Evolutionary conservation across 108 stramenopile species (phyloP).

Genomic region (Cyclotella atomus): DNA sequence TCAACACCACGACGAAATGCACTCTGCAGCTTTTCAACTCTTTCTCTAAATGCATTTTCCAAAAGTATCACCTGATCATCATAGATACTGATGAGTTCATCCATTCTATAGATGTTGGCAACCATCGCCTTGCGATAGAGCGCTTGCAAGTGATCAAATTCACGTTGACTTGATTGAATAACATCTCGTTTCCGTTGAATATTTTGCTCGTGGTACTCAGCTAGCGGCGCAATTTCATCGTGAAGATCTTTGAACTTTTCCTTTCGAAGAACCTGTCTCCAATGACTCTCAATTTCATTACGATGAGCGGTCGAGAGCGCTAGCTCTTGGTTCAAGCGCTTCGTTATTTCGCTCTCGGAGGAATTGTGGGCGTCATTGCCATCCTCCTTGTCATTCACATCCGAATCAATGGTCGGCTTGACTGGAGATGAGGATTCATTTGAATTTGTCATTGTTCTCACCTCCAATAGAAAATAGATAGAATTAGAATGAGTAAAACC

Average conservation of each 20-base stretch:
- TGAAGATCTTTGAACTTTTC: conserved; percentile 50
- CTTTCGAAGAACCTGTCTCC: conserved; percentile 44
- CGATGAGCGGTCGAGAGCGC: conserved; percentile 37
- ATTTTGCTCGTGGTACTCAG: conserved; percentile 40
- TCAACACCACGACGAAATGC: conserved; percentile 22
- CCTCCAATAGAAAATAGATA: too few relatives aligned
- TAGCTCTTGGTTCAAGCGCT: conserved; percentile 40
- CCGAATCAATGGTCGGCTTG: background rate
- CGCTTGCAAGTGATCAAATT: conserved; percentile 34
- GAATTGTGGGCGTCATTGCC: conserved; percentile 7
- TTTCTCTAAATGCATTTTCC: conserved; percentile 33
- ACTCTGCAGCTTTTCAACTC: conserved; percentile 24
- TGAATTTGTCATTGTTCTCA: too few relatives aligned
- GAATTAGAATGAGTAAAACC: too few relatives aligned
- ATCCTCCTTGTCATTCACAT: background rate
- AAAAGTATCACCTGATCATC: conserved; percentile 37
- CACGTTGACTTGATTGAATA: conserved; percentile 30
- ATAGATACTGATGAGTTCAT: conserved; percentile 37
- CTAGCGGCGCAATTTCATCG: conserved; percentile 33
- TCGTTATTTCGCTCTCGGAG: conserved; percentile 11
- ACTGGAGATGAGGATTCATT: too few relatives aligned
- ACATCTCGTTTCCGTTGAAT: conserved; percentile 30
- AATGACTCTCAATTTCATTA: conserved; percentile 35
- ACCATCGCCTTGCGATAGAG: conserved; percentile 34
- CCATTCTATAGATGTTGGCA: conserved; percentile 34